These are phyloP conservation scores for Clitoria ternatea DNA, from an alignment of 306 rosid species.

Conservation along the genomic window DNA sequence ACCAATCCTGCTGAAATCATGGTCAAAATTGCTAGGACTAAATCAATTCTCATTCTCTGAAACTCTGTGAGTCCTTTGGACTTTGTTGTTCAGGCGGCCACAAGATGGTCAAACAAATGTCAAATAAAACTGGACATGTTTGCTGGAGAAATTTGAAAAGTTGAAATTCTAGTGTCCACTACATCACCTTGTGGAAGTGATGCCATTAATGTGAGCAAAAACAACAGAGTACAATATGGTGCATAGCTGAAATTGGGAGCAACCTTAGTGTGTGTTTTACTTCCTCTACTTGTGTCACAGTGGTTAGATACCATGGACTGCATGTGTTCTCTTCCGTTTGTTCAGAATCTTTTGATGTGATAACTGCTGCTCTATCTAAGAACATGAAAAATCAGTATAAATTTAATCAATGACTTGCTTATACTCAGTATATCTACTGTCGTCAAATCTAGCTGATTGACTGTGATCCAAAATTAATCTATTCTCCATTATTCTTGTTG, in stretches of 20 bases:
- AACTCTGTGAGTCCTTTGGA: conserved; percentile 53
- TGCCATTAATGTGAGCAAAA: conserved; percentile 84
- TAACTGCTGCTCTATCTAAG: conserved; percentile 68
- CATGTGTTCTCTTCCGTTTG: conserved; percentile 15
- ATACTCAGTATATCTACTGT: not conserved
- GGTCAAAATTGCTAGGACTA: conserved; percentile 56
- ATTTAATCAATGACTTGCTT: conserved; percentile 13
- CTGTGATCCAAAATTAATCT: not conserved
- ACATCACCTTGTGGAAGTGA: conserved; percentile 79
- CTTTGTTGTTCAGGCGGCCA: conserved; percentile 22
- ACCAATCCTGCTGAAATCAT: conserved; percentile 69
- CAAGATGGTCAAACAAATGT: conserved; percentile 58
- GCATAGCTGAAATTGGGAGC: conserved; percentile 79
- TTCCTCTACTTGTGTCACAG: conserved; percentile 78
- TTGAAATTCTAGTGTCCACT: conserved; percentile 51
- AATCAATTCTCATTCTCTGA: conserved; percentile 80
- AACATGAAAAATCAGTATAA: conserved; percentile 28
- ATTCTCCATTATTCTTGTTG: not conserved
- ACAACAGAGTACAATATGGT: conserved; percentile 73
- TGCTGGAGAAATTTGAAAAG: conserved; percentile 71
- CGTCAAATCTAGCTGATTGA: not conserved
- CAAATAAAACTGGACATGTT: conserved; percentile 86
- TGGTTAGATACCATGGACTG: conserved; percentile 59
- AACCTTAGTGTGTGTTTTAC: conserved; percentile 70
- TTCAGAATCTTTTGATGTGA: conserved; percentile 41